Base-by-base conservation (phyloP, 2,329 filamentous ascomycete species). In the Aspergillus melleus region DNA sequence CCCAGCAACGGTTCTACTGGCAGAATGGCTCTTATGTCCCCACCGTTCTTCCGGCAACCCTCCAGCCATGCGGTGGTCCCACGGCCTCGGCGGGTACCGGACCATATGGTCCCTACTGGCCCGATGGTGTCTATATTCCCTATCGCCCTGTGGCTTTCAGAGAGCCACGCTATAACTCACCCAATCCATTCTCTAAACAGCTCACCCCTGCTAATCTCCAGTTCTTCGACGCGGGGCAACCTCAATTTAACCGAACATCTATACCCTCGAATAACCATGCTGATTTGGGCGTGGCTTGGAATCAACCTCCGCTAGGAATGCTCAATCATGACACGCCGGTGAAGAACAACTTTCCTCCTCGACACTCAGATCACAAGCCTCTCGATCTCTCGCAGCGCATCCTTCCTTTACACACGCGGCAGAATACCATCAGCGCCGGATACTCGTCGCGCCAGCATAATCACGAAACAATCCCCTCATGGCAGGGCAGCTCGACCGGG, bases 101-200 rank as follows among this genome's bases (percentile, higher is more conserved):
- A 9, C 79, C 82, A 5, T 87, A 84, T 72, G 85, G 85, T 0
- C 84, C 84, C 29, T 87, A 87, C 68, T 88, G 84, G 84, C 84
- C 85, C 20, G 83, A 87, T 76, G 85, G 85, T n/a, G 84, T 80
- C 9, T 86, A 81, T 65, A 82, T 84, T 42, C 83, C 85, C 12
- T 87, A 87, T 70, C 79, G 84, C 60, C 84, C 85, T 12, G 83
- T 84, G 39, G 83, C 84, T 6, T 74, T 84, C 60, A 79, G 83
- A 60, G 84, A 86, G 70, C 78, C 82, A 50, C 79, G 82, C 20
- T 82, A 75, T 56, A 71, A 73, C 49, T 63, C 69, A 14, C 65
- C 70, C 8, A 62, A 61, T 10, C 57, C 66, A 12, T 69, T 72
- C 53, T 60, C 64, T n/a, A 66, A 68, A 32, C 65, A 63, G 26